phyloP scores from a whole-genome alignment of 1,284 basidiomycete genomes.

The Ceratobasidium sp. region DNA sequence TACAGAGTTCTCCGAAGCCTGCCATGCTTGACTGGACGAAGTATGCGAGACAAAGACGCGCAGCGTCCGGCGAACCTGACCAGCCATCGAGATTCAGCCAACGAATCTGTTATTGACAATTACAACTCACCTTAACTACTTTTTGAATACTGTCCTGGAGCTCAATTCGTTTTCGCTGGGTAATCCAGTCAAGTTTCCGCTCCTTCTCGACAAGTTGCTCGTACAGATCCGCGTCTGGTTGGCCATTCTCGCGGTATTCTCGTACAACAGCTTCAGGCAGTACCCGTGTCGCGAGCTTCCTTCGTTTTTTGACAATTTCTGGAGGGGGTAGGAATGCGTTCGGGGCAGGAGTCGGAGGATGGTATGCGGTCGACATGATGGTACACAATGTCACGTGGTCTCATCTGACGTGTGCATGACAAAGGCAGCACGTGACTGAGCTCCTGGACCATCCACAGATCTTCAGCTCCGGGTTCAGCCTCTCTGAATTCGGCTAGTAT shows the following conservation, averaged over 20 bases:
- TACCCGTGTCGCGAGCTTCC: constrained; percentile 27
- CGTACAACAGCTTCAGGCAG: constrained; percentile 28
- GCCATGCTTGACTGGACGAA: constrained; percentile 86
- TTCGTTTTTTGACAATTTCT: constrained; percentile 12
- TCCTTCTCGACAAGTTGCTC: constrained; percentile 87
- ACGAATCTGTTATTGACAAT: too few relatives aligned
- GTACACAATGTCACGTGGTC: constrained; percentile 1
- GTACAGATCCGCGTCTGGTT: constrained; percentile 84
- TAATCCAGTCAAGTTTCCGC: constrained; percentile 93
- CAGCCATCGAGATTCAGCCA: constrained; percentile 3
- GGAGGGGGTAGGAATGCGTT: constrained; percentile 21
- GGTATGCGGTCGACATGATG: constrained; percentile 13
- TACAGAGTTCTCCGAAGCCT: constrained; percentile 53
- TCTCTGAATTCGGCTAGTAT: too few relatives aligned
- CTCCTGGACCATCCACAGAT: too few relatives aligned
- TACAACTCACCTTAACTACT: constrained; percentile 51
- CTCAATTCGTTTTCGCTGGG: constrained; percentile 88
- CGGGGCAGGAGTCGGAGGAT: not conserved
- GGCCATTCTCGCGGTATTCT: constrained; percentile 5
- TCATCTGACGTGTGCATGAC: not conserved
- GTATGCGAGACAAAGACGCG: constrained; percentile 91
- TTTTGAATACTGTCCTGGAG: constrained; percentile 78
- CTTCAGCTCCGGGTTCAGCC: too few relatives aligned
- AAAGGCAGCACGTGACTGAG: not conserved
- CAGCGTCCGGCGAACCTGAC: constrained; percentile 81